Evolutionary conservation across 208 protist species (phyloP).

Genomic region (Strigomonas oncopelti): DNA sequence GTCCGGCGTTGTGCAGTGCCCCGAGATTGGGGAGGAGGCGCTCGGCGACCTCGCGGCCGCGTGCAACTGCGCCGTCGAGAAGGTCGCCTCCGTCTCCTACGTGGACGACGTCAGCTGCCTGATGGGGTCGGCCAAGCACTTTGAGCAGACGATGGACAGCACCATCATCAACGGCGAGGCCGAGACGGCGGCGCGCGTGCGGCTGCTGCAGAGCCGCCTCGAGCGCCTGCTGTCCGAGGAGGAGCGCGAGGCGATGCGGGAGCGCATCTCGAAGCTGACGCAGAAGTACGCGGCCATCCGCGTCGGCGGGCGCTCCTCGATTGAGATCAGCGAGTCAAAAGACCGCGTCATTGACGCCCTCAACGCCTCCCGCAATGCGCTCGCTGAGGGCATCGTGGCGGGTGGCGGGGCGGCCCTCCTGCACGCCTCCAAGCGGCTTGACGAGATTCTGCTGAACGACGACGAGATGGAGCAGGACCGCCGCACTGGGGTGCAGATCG

Average conservation of each 20-base stretch:
- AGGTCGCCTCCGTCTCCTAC: too few relatives aligned
- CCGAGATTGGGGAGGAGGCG: conserved; percentile 94
- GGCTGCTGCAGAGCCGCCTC: conserved; percentile 90
- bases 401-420: conserved; percentile 97
- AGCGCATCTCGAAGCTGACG: conserved; percentile 97
- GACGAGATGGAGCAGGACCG: conserved; percentile 85
- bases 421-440: conserved; percentile 84
- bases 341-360: conserved; percentile 98
- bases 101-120: conserved; percentile 75
- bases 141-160: conserved; percentile 96
- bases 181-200: conserved; percentile 73
- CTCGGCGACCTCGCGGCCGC: conserved; percentile 83
- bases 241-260: conserved; percentile 97
- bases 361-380: conserved; percentile 98
- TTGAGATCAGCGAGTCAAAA: conserved; percentile 99
- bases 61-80: too few relatives aligned
- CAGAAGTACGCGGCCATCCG: conserved; percentile 97
- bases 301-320: conserved; percentile 97
- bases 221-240: conserved; percentile 90
- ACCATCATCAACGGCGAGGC: conserved; percentile 97
- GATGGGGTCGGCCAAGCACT: conserved; percentile 81
- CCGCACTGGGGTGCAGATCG: conserved; percentile 94
- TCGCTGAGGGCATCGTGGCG: conserved; percentile 99
- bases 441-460: conserved; percentile 63
- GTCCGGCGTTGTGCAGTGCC: conserved; percentile 95